These are phyloP conservation scores for Pleurozium schreberi DNA, from an alignment of 225 moss, liverwort and hornwort species.

Conservation along the genomic window DNA sequence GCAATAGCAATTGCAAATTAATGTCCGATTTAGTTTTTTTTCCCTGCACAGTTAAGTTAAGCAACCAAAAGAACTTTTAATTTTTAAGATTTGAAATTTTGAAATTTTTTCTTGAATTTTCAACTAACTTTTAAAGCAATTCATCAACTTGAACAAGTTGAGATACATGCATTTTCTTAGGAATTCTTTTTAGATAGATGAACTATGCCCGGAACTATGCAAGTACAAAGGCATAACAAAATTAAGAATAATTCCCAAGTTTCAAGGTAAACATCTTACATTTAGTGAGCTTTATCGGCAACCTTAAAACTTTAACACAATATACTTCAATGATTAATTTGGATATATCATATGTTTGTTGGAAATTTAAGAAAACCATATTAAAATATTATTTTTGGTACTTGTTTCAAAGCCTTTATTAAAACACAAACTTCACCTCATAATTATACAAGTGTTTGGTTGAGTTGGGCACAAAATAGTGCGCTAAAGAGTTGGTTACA, in stretches of 20 bases:
- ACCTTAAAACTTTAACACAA: not conserved
- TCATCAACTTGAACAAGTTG: not conserved
- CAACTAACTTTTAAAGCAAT: not conserved
- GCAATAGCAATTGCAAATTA: not conserved
- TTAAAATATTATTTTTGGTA: not conserved
- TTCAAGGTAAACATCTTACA: not conserved
- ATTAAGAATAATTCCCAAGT: accelerated
- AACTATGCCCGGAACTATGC: too few species aligned
- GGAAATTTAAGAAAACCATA: not conserved
- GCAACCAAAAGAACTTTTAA: accelerated
- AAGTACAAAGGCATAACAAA: not conserved
- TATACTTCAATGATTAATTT: not conserved
- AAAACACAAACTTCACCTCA: too few species aligned
- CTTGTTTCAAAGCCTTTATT: accelerated
- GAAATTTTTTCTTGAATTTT: not conserved
- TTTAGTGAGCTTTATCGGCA: accelerated
- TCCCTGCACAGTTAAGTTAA: too few species aligned
- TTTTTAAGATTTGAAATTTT: accelerated
- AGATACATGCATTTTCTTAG: accelerated
- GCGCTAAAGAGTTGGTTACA: accelerated
- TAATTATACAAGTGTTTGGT: not conserved
- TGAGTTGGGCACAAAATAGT: not conserved
- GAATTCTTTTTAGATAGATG: not conserved
- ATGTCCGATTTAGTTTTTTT: too few species aligned
- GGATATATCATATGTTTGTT: accelerated